phyloP scores from a whole-genome alignment of 2,329 filamentous ascomycete species.

The Aureobasidium sp. region DNA sequence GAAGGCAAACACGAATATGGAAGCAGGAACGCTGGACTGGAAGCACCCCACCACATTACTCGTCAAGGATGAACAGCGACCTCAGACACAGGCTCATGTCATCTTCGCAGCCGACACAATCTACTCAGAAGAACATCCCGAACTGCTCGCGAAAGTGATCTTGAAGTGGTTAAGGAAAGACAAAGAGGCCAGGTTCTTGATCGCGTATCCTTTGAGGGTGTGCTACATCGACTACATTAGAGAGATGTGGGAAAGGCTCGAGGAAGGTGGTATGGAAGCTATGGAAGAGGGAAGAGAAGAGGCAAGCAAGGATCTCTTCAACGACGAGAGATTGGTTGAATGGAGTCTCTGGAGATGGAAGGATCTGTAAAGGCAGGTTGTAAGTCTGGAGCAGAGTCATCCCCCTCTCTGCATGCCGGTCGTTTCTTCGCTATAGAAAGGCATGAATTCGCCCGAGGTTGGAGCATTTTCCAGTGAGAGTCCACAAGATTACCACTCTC shows the following conservation, averaged over 20 bases:
- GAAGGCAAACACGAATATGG: conserved; percentile 12
- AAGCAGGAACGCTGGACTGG: conserved; percentile 32
- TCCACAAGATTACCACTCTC: neutral
- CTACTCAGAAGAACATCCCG: conserved; percentile 34
- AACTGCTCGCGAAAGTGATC: conserved; percentile 29
- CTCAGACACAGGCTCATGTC: conserved; percentile 16
- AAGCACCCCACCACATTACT: conserved; percentile 21
- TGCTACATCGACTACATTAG: conserved; percentile 36
- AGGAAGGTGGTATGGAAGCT: conserved; percentile 29
- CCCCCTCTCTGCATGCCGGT: neutral
- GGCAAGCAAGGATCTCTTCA: conserved; percentile 24
- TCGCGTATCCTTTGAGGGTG: conserved; percentile 33
- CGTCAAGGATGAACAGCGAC: neutral
- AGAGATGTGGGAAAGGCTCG: conserved; percentile 33
- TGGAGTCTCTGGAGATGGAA: conserved; percentile 34
- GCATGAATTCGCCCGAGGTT: neutral
- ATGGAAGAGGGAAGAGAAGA: conserved; percentile 26
- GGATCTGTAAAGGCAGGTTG: conserved; percentile 18
- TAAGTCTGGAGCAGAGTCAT: neutral
- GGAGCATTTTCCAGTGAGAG: neutral
- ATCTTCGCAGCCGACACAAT: conserved; percentile 36
- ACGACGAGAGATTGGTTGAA: conserved; percentile 30
- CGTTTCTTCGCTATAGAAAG: neutral
- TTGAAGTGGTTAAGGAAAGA: conserved; percentile 27
- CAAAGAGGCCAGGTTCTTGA: conserved; percentile 26